Base-by-base conservation (phyloP, 768 basidiomycete genomes). In the Naganishia vaughanmartiniae region DNA sequence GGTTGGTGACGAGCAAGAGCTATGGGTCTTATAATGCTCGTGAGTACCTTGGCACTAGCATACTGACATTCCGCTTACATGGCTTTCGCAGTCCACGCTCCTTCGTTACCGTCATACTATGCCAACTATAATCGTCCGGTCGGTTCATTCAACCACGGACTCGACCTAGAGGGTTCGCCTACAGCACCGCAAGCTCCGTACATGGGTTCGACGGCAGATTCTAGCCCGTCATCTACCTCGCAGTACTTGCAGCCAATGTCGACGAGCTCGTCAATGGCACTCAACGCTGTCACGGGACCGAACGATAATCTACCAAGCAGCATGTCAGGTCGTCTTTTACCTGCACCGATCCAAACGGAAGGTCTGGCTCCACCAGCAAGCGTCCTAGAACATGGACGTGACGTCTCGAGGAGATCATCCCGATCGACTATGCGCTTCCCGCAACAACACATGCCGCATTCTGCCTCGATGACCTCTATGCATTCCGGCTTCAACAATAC, bases 391-490 rank as follows among this genome's bases (percentile, higher is more conserved):
- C 63, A 46, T 46, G 51, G 26, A 30, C 14, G 10, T 14, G 21
- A 53, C 42, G 58, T 39, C 26, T 63, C 57, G 0, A 3, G 56
- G n/a, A 69, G 39, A n/a, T 48, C 54, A 65, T 46, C 51, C 10
- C 30, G 60, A 28, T 68, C 67, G 54, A 56, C 55, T 26, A 45
- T 46, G 67, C 26, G 28, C 11, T 42, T 68, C 67, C 39, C 42
- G 12, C n/a, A n/a, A 42, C 42, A 42, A 15, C 54, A 68, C 36
- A 46, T 48, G 34, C 63, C 69, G 2, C 26, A 65, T 31, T 70
- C 58, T 15, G 63, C 45, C 60, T 70, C 69, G 4, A 60, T 68
- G 53, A 30, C 54, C 28, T 68, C 67, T 12, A 68, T 68, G 67
- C 42, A 54, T 56, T 53, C 46, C 19, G 69, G 69, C 17, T 60